Percentiles rank a stretch among this genome's conserved stretches.
Evolutionary conservation across 805 yeast species (phyloP).

Genomic region (Nakazawaea wickerhamii): DNA sequence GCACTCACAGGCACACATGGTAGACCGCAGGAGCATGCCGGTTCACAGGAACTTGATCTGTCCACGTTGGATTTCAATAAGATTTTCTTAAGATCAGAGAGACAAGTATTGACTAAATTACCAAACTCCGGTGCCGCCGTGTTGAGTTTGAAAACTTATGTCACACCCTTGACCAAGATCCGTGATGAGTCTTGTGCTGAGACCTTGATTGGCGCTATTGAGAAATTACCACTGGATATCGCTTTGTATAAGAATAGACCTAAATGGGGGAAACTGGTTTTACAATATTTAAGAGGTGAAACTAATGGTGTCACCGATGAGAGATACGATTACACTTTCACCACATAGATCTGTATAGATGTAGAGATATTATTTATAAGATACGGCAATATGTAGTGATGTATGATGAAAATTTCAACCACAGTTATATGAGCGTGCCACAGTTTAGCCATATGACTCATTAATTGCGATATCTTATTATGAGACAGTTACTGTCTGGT

Average conservation of each 20-base stretch:
- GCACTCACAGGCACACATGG: conserved; percentile 41
- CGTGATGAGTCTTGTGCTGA: conserved; percentile 41
- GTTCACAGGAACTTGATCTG: conserved; percentile 24
- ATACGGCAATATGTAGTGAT: too few relatives aligned
- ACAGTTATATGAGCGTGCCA: too few relatives aligned
- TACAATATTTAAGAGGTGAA: conserved; percentile 33
- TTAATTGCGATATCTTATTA: too few relatives aligned
- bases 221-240: conserved; percentile 53
- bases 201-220: conserved; percentile 58
- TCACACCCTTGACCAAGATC: conserved; percentile 44
- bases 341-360: not conserved
- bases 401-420: too few relatives aligned
- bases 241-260: conserved; percentile 57
- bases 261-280: conserved; percentile 68
- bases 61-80: conserved; percentile 36
- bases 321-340: conserved; percentile 18
- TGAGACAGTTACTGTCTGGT: too few relatives aligned
- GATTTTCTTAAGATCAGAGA: conserved; percentile 54
- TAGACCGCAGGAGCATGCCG: conserved; percentile 26
- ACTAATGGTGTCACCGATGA: conserved; percentile 28
- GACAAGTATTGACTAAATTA: conserved; percentile 50
- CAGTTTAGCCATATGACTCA: too few relatives aligned
- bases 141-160: conserved; percentile 53
- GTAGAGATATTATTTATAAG: not conserved
- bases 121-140: conserved; percentile 41